Evolutionary conservation across 768 basidiomycete species (phyloP), one percentile per base, ranked within the genome.

Genomic region (Trametes gibbosa): DNA sequence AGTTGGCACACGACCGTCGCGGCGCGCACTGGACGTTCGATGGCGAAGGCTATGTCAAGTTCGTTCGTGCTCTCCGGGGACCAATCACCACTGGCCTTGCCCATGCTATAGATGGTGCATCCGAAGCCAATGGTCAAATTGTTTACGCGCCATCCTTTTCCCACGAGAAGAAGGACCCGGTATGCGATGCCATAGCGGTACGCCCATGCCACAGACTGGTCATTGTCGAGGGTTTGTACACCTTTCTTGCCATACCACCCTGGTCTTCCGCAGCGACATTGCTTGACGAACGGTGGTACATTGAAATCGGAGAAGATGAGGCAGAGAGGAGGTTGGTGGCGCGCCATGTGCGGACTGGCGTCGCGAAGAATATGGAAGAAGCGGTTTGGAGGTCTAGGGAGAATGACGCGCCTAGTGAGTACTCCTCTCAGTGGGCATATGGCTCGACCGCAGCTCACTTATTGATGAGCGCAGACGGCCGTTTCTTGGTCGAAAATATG

Each of bases 1-100:
- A 81, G 52, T 80, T 85, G 40, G 93, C 95, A 0, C 84, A 89
- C 64, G 87, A 87, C 58, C 73, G 92, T 46, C 83, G 95, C 21
- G 95, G 95, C 2, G 86, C 81, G 14, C 90, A 94, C 64, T 96
- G 93, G 89, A 97, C 95, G 1, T 98, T 98, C 67, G 87, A 97
- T 64, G 85, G 82, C 5, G 63, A 70, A n/a, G 77, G 78, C 24
- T 97, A 94, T 71, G 80, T 85, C 53, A 66, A 77, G 0, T 95
- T 95, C 65, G 74, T 95, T 13, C 73, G 72, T 16, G 69, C 75
- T 13, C 74, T 97, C 9, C 81, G 84, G 19, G 54, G 71, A 32
- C 76, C 75, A 24, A 13, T 53, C 19, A 8, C 29, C 10, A 4
- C 29, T 32, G 29, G 29, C 29, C 29, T 25, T 13, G 21, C 17